These are phyloP conservation scores for Penicillium soppii DNA, from an alignment of 495 filamentous ascomycete genomes.

Conservation along the genomic window DNA sequence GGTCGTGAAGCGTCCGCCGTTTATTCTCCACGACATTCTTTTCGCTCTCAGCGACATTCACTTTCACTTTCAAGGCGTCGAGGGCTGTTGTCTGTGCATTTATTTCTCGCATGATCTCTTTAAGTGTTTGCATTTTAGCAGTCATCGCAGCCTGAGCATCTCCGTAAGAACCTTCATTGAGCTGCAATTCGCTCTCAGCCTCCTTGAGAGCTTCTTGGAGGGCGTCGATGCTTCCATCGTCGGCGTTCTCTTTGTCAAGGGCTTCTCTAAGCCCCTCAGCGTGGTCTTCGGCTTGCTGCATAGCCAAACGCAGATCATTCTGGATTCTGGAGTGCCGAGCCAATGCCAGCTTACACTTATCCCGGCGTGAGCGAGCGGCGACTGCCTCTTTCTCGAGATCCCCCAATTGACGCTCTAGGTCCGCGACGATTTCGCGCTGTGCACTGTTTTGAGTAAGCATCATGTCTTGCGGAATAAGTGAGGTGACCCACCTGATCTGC, in stretches of 20 bases:
- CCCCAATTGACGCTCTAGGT: constrained; percentile 39
- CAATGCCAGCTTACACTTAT: constrained; percentile 43
- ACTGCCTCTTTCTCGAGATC: constrained; percentile 34
- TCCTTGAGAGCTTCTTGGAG: constrained; percentile 55
- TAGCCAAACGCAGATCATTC: constrained; percentile 50
- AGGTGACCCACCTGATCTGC: constrained; percentile 53
- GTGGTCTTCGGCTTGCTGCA: constrained; percentile 58
- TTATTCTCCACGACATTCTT: constrained; percentile 45
- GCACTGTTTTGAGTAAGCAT: constrained; percentile 25
- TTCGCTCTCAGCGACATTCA: constrained; percentile 61
- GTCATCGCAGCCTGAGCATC: constrained; percentile 55
- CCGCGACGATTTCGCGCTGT: constrained; percentile 43
- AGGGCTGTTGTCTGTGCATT: constrained; percentile 41
- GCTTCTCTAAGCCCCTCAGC: constrained; percentile 58
- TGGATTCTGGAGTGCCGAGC: constrained; percentile 41
- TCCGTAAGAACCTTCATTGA: constrained; percentile 47
- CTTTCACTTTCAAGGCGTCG: constrained; percentile 34
- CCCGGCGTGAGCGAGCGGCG: constrained; percentile 27
- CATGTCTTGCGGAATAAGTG: background rate
- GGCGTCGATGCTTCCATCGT: constrained; percentile 61
- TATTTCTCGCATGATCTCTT: constrained; percentile 39
- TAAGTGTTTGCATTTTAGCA: constrained; percentile 42
- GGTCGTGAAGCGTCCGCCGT: constrained; percentile 53
- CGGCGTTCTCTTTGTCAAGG: constrained; percentile 56
- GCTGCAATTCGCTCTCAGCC: constrained; percentile 46